Evolutionary conservation across 2,329 filamentous ascomycete species (phyloP).

Genomic region (Ilyonectria sp.): DNA sequence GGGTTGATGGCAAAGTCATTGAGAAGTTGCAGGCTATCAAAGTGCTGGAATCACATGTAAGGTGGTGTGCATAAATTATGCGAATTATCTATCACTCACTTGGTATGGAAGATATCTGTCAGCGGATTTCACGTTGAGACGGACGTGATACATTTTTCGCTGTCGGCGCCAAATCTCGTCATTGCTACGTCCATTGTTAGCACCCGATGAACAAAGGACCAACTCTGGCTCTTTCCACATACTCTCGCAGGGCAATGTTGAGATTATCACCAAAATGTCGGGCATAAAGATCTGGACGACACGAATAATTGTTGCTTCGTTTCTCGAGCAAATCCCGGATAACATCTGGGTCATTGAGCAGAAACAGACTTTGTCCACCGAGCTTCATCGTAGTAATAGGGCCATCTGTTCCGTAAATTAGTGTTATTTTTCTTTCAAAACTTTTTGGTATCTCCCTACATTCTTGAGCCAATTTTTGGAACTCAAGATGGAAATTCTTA

Average conservation of each 20-base stretch:
- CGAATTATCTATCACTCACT: neutral
- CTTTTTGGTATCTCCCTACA: neutral
- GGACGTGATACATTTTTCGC: constrained; percentile 19
- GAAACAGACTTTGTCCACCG: constrained; percentile 4
- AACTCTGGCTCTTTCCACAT: neutral
- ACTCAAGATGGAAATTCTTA: constrained; percentile 15
- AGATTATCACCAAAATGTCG: constrained; percentile 15
- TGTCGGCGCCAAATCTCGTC: constrained; percentile 15
- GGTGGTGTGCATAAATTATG: neutral
- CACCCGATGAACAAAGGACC: neutral
- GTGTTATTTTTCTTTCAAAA: neutral
- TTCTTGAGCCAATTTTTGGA: constrained; percentile 14
- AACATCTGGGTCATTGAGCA: constrained; percentile 2
- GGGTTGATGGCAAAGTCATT: neutral
- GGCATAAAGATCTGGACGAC: constrained; percentile 13
- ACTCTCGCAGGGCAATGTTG: constrained; percentile 17
- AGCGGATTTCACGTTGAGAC: constrained; percentile 12
- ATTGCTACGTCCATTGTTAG: constrained; percentile 7
- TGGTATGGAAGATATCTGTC: constrained; percentile 17
- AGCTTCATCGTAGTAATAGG: constrained; percentile 7
- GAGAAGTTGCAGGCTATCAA: constrained; percentile 11
- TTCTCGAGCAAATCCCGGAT: constrained; percentile 15
- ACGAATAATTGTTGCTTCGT: constrained; percentile 17
- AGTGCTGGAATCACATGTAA: neutral
- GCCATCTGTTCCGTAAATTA: neutral